phyloP scores from a whole-genome alignment of 2,329 filamentous ascomycete species.

The Pestalotiopsis sp. region DNA sequence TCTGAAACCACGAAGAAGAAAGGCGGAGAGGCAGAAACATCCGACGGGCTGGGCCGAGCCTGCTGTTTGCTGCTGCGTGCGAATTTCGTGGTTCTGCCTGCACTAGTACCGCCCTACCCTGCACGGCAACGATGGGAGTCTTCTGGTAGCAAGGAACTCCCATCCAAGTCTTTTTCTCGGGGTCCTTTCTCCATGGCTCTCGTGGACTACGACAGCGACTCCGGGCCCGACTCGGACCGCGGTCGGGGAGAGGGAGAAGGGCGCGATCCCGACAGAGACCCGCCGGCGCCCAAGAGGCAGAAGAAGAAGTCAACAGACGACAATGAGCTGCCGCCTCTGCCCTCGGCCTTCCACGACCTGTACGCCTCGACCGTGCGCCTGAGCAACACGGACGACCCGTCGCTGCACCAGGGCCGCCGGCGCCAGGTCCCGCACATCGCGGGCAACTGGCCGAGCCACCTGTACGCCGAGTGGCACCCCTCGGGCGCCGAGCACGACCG shows the following conservation, averaged over 20 bases:
- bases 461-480: constrained; percentile 80
- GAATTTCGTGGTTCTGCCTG: constrained; percentile 3
- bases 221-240: constrained; percentile 19
- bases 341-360: constrained; percentile 80
- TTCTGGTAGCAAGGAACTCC: not conserved
- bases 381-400: constrained; percentile 79
- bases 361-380: constrained; percentile 82
- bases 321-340: constrained; percentile 69
- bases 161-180: not conserved
- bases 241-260: not conserved
- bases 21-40: not conserved
- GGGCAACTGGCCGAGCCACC: constrained; percentile 90
- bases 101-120: constrained; percentile 8
- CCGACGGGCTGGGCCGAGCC: not conserved
- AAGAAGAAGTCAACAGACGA: constrained; percentile 21
- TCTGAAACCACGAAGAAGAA: not conserved
- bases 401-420: constrained; percentile 82
- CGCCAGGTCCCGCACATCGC: constrained; percentile 80
- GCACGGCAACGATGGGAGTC: not conserved
- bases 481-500: constrained; percentile 43
- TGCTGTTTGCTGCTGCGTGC: not conserved
- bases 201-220: constrained; percentile 37
- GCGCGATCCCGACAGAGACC: not conserved
- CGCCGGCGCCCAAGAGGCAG: constrained; percentile 24
- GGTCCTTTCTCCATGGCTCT: constrained; percentile 30